A percentile compares a stretch with the other conserved stretches of the same genome.
Conservation (phyloP, 805 yeast species). For the Monosporozyma aerobia region DNA sequence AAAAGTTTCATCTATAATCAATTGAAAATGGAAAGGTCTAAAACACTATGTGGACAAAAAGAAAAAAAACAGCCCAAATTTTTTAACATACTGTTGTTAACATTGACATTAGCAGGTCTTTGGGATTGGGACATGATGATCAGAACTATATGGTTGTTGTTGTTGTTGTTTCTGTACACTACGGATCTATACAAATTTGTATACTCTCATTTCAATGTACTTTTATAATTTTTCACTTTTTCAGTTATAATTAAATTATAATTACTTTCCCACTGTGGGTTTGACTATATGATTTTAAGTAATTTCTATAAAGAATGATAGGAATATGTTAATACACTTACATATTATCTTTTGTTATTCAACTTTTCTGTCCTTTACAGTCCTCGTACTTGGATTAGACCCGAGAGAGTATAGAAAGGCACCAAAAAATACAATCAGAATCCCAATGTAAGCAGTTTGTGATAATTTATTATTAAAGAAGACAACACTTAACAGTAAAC, state of each 20-base stretch:
- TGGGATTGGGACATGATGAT: not conserved
- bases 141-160: not conserved
- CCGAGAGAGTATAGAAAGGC: constrained; percentile 37
- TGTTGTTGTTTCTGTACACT: not conserved
- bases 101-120: not conserved
- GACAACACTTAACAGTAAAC: constrained; percentile 46
- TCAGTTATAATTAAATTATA: not conserved
- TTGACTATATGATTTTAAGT: not conserved
- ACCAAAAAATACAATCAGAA: constrained; percentile 44
- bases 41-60: not conserved
- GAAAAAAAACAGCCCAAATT: not conserved
- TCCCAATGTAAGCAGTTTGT: constrained; percentile 37
- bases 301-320: not conserved
- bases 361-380: not conserved
- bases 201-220: not conserved
- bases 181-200: not conserved
- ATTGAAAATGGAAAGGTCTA: not conserved
- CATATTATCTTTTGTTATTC: not conserved
- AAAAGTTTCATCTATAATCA: not conserved
- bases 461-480: constrained; percentile 41
- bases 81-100: not conserved
- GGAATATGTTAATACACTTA: too few relatives aligned
- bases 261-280: not conserved
- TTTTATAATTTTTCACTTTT: not conserved
- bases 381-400: constrained; percentile 2